Conservation (phyloP, 2,329 filamentous ascomycete genomes). For the Monilinia polystroma region DNA sequence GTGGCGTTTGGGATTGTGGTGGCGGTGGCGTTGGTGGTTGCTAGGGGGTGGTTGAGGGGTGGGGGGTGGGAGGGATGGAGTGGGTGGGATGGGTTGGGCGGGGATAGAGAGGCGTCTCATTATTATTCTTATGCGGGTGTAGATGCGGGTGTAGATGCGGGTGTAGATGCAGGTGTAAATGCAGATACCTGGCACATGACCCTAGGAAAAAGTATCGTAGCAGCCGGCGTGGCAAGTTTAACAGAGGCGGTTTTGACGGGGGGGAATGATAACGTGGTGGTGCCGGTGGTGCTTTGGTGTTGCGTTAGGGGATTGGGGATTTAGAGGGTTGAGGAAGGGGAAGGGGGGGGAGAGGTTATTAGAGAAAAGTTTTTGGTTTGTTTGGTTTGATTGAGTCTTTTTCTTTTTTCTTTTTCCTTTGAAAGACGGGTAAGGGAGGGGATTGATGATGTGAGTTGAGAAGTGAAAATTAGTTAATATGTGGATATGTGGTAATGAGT, state of each 20-base stretch:
- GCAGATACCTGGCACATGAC: background rate
- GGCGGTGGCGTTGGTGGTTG: constrained; percentile 67
- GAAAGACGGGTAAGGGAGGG: too few relatives aligned
- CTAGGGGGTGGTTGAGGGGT: constrained; percentile 70
- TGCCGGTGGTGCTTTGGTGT: constrained; percentile 89
- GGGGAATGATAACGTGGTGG: constrained; percentile 87
- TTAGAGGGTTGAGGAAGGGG: constrained; percentile 25
- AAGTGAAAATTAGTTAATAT: too few relatives aligned
- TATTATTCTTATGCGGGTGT: background rate
- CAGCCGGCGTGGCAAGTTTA: constrained; percentile 78
- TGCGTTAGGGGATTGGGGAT: constrained; percentile 70
- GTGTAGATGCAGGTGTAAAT: background rate
- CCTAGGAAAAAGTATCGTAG: constrained; percentile 63
- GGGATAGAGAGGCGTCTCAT: background rate
- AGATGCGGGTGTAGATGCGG: too few relatives aligned
- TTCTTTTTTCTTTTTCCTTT: too few relatives aligned
- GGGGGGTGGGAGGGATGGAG: constrained; percentile 68
- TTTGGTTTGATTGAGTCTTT: too few relatives aligned
- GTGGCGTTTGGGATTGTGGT: constrained; percentile 81
- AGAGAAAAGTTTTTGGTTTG: too few relatives aligned
- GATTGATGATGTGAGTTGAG: too few relatives aligned
- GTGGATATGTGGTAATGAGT: too few relatives aligned
- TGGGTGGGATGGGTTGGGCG: background rate
- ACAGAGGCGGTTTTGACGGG: constrained; percentile 95
- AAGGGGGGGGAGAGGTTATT: too few relatives aligned